Evolutionary conservation across 73 alveolate genomes (phyloP).

Genomic region (Diophrys appendiculata): DNA sequence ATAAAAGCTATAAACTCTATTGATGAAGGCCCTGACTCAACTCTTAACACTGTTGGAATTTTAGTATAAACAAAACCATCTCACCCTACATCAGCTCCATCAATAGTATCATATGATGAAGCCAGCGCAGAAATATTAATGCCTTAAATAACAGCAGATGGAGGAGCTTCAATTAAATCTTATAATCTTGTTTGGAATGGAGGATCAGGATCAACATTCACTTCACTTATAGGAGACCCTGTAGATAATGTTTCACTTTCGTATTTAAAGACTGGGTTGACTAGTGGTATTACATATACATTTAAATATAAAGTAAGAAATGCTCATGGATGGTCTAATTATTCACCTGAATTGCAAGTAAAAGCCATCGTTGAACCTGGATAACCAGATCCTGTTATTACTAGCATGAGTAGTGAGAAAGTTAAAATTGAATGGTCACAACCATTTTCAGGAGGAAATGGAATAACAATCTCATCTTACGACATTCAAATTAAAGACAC

Average conservation of each 20-base stretch:
- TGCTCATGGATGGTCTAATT: slow-evolving; percentile 56
- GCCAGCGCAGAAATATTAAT: slow-evolving; percentile 8
- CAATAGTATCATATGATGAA: slow-evolving; percentile 11
- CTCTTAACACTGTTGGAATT: slow-evolving; percentile 23
- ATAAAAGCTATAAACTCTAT: slow-evolving; percentile 26
- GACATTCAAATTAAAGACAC: slow-evolving; percentile 6
- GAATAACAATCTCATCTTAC: slow-evolving; percentile 17
- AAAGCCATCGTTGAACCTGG: slow-evolving; percentile 29
- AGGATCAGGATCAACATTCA: slow-evolving; percentile 15
- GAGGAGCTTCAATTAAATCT: slow-evolving; percentile 51
- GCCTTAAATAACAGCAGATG: slow-evolving; percentile 26
- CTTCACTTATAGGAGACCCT: slow-evolving; percentile 28
- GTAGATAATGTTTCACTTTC: slow-evolving; percentile 10
- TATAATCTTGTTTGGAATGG: slow-evolving; percentile 23
- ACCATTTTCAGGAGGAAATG: slow-evolving; percentile 53
- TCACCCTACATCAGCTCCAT: slow-evolving; percentile 47
- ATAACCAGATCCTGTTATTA: background rate
- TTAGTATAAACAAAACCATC: slow-evolving; percentile 37
- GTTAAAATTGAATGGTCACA: slow-evolving; percentile 26
- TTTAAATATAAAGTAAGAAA: slow-evolving; percentile 55
- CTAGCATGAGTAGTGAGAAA: slow-evolving; percentile 10
- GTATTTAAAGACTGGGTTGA: slow-evolving; percentile 30
- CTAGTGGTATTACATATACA: slow-evolving; percentile 16
- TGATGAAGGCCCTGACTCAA: slow-evolving; percentile 24
- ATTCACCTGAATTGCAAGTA: slow-evolving; percentile 21